Base-by-base conservation (phyloP, 768 basidiomycete species). In the Sarcodon aspratus region DNA sequence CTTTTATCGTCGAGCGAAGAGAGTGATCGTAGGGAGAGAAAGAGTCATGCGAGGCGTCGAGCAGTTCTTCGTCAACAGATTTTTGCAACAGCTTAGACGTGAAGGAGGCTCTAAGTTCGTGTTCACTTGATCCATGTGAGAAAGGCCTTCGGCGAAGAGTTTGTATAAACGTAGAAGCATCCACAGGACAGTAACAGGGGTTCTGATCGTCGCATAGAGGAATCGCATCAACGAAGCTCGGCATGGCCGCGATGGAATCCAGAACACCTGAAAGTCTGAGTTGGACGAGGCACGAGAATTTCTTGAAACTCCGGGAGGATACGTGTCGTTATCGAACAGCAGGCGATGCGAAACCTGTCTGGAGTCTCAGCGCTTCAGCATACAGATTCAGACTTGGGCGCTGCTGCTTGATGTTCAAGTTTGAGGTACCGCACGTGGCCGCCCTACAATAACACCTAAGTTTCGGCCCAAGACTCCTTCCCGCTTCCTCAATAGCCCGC, bases 171-270 rank as follows among this genome's bases (percentile, higher is more conserved):
- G 65, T 58, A 45, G 66, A 60, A 9, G 76, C 72, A 47, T 75
- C 62, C 9, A 78, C 50, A 18, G 66, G 55, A 52, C 79, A 80
- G 60, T 80, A 80, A 38, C 74, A 65, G 6, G 79, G 78, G 50
- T 81, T 80, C 27, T 73, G 63, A n/a, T 67, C 58, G 61, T 80
- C 76, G 27, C 75, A 13, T 9, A 27, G 13, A 13, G 40, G 7
- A 42, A 42, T 42, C 40, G 40, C 27, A 27, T 15, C 17, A 42
- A 42, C 40, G 40, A 27, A 42, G 40, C 40, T 42, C 40, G 17
- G 40, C 40, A 27, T 27, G 21, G 21, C 21, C 21, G 21, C 21
- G 21, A 27, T 27, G 5, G 21, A 27, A 27, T 5, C 21, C 21
- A 27, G 21, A 27, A 27, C 21, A 27, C 3, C 21, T 27, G 21